Evolutionary conservation across 441 rosid species (phyloP), one percentile per base, ranked within the genome.

Genomic region (Breynia disticha): DNA sequence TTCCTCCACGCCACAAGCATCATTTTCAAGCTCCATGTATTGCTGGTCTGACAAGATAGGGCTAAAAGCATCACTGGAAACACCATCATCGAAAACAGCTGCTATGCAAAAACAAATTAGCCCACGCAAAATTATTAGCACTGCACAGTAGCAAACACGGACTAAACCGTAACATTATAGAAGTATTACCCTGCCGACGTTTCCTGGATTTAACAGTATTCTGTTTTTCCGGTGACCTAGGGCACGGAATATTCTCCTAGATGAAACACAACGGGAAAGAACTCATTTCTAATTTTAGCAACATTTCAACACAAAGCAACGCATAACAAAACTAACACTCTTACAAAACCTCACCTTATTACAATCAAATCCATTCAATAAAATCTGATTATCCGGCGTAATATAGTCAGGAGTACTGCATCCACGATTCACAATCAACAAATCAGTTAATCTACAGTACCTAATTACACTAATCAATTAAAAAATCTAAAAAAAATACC

Each of bases 401-500:
- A 87, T 80, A 57, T 90, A 90, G 62, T 87, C 98, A 7, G 96
- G 98, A 60, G 98, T 87, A 66, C 96, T 90, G 82, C 67, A 71
- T 62, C 24, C 53, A 57, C 54, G 57, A 48, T 42, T 58, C 37
- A 41, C 17, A 48, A 18, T 5, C 52, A 57, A 35, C 7, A 2
- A 7, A 16, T 12, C 13, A 9, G 16, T 19, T 20, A 47, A 19
- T 12, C 7, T 5, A 48, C 11, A 16, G 3, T 6, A 18, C 2
- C 12, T 20, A 8, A 15, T 35, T n/a, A 52, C 6, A 52, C 15
- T 38, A 39, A n/a, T 17, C 16, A n/a, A 28, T 19, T 7, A 17
- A 52, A 51, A 21, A 28, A 12, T 41, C 44, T 15, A 44, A 52
- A 37, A 10, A 24, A 58, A 38, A 49, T 70, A 89, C 97, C 95